Conservation (phyloP, 768 basidiomycete species). For the Tephrocybe sp. region DNA sequence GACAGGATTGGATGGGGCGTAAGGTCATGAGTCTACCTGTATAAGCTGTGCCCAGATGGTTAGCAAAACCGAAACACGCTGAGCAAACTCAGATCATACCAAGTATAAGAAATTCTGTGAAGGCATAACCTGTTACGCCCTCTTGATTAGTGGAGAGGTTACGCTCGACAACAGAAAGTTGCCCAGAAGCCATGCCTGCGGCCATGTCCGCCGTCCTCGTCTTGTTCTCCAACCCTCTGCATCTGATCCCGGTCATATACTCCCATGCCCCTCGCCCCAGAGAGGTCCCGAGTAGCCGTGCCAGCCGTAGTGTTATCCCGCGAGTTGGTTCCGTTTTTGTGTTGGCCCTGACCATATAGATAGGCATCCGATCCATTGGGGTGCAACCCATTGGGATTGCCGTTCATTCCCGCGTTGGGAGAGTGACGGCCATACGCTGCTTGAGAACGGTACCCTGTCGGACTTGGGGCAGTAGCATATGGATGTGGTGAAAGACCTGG, state of each 20-base stretch:
- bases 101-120: slow-evolving; percentile 22
- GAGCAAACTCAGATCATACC: too few species aligned
- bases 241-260: slow-evolving; percentile 69
- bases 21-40: slow-evolving; percentile 13
- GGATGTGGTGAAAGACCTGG: slow-evolving; percentile 62
- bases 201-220: slow-evolving; percentile 65
- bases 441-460: slow-evolving; percentile 51
- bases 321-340: slow-evolving; percentile 51
- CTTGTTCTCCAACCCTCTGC: slow-evolving; percentile 56
- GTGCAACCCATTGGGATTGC: slow-evolving; percentile 41
- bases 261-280: slow-evolving; percentile 50
- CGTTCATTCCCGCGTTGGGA: slow-evolving; percentile 39
- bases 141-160: slow-evolving; percentile 18
- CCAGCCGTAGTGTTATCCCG: slow-evolving; percentile 53
- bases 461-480: slow-evolving; percentile 65
- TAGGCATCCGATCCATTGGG: slow-evolving; percentile 67
- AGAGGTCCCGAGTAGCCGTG: slow-evolving; percentile 33
- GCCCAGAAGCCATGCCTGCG: slow-evolving; percentile 63
- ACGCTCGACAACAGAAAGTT: slow-evolving; percentile 72
- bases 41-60: slow-evolving; percentile 1
- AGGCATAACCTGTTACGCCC: slow-evolving; percentile 34
- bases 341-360: slow-evolving; percentile 57
- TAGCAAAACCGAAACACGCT: too few species aligned
- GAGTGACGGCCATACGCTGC: slow-evolving; percentile 60
- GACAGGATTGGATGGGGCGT: slow-evolving; percentile 1